Base-by-base conservation (phyloP, 2,329 filamentous ascomycete species). In the Monosporascus ibericus region DNA sequence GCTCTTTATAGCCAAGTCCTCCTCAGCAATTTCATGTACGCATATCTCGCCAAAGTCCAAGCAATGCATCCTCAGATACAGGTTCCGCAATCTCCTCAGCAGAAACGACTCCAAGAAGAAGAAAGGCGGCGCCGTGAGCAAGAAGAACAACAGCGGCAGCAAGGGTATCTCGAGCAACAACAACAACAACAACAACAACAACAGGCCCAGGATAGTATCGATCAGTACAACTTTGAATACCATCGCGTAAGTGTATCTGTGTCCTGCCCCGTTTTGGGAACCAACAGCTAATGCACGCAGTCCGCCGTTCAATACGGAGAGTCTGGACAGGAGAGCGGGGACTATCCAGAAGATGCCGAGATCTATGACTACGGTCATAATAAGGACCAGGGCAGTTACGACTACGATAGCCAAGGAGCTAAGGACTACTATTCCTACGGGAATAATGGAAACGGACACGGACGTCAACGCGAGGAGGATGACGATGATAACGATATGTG, bases 1-100 rank as follows among this genome's bases (percentile, higher is more conserved):
- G 88, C 92, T 40, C 74, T 99, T 49, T 87, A 95, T 66, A 96
- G 92, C 55, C 94, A 99, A 70, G 94, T 99, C 22, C 77, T 99
- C 54, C 81, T 99, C 60, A 96, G 92, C 72, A 99, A 99, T 70
- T 99, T 99, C 72, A 99, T 99, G 94, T 99, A 99, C 74, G 94
- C 91, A 52, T 99, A 99, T 69, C 81, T 99, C 58, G 94, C 94
- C 56, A 99, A 97, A 70, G 94, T 99, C 46, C 94, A 99, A 72
- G 91, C 95, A 64, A 96, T 96, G 90, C 94, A 99, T 69, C 94
- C 94, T 44, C 90, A 95, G 65, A 89, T 96, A 72, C 89, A 95
- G 63, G 86, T 95, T 44, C 90, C 90, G n/a, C 82, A 88, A 37
- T 92, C 88, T 17, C 85, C 88, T 37, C 90, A 91, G 62, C 85